Conservation (phyloP, 441 rosid species). For the Gossypium trilobum region DNA sequence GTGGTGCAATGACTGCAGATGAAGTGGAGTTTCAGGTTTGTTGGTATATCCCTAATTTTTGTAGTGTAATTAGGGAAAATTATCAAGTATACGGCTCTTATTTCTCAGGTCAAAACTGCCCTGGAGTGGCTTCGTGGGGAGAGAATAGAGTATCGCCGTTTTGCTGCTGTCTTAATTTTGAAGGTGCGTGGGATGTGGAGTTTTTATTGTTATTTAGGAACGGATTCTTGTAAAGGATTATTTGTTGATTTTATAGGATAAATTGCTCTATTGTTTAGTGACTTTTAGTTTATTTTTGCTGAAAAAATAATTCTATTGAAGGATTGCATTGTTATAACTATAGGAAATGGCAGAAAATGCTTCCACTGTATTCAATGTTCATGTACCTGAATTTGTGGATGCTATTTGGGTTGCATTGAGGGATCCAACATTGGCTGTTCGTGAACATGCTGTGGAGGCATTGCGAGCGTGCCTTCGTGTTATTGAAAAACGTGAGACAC, state of each 20-base stretch:
- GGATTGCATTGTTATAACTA: conserved; percentile 23
- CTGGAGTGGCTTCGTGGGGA: conserved; percentile 89
- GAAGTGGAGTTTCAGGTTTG: conserved; percentile 93
- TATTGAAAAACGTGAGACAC: conserved; percentile 97
- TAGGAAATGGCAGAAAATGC: conserved; percentile 99
- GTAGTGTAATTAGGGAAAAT: conserved; percentile 5
- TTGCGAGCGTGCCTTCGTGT: conserved; percentile 98
- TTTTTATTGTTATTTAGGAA: background rate
- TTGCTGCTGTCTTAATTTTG: conserved; percentile 86
- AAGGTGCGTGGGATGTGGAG: conserved; percentile 43
- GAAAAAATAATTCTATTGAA: background rate
- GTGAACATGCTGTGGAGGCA: conserved; percentile 95
- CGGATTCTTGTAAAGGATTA: conserved; percentile 12
- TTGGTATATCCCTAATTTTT: conserved; percentile 14
- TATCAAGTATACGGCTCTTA: conserved; percentile 9
- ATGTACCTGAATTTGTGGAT: conserved; percentile 91
- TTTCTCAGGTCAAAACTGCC: conserved; percentile 67
- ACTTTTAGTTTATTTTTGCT: conserved; percentile 4
- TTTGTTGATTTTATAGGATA: background rate
- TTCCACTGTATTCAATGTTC: conserved; percentile 97
- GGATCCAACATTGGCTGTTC: conserved; percentile 79
- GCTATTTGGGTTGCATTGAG: conserved; percentile 98
- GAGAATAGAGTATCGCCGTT: conserved; percentile 80
- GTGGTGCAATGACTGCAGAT: conserved; percentile 98
- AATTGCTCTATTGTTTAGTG: background rate